Evolutionary conservation across 768 basidiomycete species (phyloP).

Genomic region (Cystobasidium onofrii): DNA sequence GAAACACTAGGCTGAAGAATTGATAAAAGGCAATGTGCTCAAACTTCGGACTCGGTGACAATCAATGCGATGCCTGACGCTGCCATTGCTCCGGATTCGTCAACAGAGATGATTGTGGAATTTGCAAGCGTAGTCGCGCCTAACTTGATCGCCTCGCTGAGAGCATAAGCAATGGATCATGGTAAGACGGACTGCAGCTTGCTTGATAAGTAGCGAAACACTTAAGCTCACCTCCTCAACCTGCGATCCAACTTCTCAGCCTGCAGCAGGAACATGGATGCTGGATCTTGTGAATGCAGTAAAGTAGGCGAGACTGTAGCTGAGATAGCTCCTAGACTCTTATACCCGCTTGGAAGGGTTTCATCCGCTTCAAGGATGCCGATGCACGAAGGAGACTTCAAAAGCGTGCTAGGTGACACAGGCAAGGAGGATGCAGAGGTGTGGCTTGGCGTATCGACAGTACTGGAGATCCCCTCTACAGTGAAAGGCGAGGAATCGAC

Average conservation of each 20-base stretch:
- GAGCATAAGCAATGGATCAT: background rate
- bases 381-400: constrained; percentile 16
- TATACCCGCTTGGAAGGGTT: constrained; percentile 5
- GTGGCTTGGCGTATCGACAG: background rate
- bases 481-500: background rate
- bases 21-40: no score
- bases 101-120: constrained; percentile 10
- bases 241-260: constrained; percentile 18
- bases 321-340: constrained; percentile 10
- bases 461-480: background rate
- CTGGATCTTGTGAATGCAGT: background rate
- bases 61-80: constrained; percentile 24
- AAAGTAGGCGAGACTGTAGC: constrained; percentile 18
- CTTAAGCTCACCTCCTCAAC: constrained; percentile 2
- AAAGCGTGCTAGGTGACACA: background rate
- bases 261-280: constrained; percentile 1
- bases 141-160: constrained; percentile 11
- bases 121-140: constrained; percentile 12
- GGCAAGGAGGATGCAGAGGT: background rate
- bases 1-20: no score
- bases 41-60: background rate
- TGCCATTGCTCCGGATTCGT: constrained; percentile 20
- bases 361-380: background rate
- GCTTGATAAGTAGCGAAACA: no score
- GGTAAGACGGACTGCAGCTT: background rate